These are phyloP conservation scores for Macrotyloma uniflorum DNA, from an alignment of 306 rosid genomes.

Conservation along the genomic window DNA sequence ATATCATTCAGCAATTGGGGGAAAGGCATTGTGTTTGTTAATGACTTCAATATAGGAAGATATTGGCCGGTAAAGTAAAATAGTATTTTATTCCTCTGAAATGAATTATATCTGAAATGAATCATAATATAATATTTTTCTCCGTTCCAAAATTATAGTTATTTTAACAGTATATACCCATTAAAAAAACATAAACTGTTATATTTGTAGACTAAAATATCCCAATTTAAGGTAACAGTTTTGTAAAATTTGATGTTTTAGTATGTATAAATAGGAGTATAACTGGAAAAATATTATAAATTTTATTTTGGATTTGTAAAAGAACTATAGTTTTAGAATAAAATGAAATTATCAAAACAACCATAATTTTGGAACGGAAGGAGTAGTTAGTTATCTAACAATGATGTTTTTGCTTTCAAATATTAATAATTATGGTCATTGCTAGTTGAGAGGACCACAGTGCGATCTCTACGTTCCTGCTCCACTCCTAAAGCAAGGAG, in stretches of 20 bases:
- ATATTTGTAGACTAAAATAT: too few relatives aligned
- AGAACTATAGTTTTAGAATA: too few relatives aligned
- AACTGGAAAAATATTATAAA: too few relatives aligned
- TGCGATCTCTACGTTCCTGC: conserved; percentile 95
- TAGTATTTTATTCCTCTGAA: conserved; percentile 12
- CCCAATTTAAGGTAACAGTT: too few relatives aligned
- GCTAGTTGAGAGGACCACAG: conserved; percentile 82
- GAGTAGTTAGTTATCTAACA: conserved; percentile 1
- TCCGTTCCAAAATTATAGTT: too few relatives aligned
- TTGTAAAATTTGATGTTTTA: too few relatives aligned
- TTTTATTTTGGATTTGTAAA: too few relatives aligned
- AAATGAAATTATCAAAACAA: too few relatives aligned
- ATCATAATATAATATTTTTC: neutral
- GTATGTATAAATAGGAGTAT: too few relatives aligned
- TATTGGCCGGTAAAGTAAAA: conserved; percentile 95
- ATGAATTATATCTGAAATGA: conserved; percentile 12
- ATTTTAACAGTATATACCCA: too few relatives aligned
- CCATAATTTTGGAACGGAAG: too few relatives aligned
- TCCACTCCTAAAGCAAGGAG: conserved; percentile 71
- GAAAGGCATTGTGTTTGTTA: conserved; percentile 80
- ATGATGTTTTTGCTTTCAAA: conserved; percentile 1
- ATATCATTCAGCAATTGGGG: conserved; percentile 79
- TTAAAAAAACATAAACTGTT: too few relatives aligned
- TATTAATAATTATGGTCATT: conserved; percentile 33
- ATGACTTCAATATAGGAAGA: conserved; percentile 85